phyloP scores from a whole-genome alignment of 164 flowering plant genomes.

The Macadamia integrifolia region DNA sequence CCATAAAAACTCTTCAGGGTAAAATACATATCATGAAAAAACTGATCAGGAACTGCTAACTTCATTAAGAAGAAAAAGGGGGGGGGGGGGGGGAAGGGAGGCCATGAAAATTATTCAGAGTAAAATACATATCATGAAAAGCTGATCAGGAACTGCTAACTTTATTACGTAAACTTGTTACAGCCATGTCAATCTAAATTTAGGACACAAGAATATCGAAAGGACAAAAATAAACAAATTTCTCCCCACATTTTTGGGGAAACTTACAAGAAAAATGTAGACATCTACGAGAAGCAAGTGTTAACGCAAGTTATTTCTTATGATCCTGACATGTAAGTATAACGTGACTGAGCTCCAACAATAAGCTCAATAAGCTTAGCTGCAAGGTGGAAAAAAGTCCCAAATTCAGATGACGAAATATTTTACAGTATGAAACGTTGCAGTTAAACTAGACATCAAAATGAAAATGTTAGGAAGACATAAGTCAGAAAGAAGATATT shows the following conservation, averaged over 20 bases:
- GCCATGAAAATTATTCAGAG: no score
- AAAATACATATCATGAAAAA: no score
- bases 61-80: background rate
- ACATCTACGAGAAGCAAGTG: slow-evolving; percentile 9
- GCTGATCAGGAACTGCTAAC: background rate
- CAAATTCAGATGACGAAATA: background rate
- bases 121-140: background rate
- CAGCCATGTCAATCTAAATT: slow-evolving; percentile 5
- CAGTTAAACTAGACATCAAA: background rate
- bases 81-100: no score
- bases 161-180: slow-evolving; percentile 4
- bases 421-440: background rate
- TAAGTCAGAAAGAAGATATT: background rate
- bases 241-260: background rate
- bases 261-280: background rate
- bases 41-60: background rate
- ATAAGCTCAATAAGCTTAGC: slow-evolving; percentile 85
- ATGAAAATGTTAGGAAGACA: background rate
- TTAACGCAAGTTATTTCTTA: slow-evolving; percentile 20
- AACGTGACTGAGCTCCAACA: slow-evolving; percentile 83
- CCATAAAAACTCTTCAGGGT: no score
- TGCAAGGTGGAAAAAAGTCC: slow-evolving; percentile 30
- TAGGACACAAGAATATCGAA: background rate
- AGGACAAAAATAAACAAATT: background rate
- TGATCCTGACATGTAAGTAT: slow-evolving; percentile 96